A percentile compares a stretch with the other conserved stretches of the same genome.
phyloP scores from a whole-genome alignment of 2,329 filamentous ascomycete species.

The Rhexocercosporidium sp. region DNA sequence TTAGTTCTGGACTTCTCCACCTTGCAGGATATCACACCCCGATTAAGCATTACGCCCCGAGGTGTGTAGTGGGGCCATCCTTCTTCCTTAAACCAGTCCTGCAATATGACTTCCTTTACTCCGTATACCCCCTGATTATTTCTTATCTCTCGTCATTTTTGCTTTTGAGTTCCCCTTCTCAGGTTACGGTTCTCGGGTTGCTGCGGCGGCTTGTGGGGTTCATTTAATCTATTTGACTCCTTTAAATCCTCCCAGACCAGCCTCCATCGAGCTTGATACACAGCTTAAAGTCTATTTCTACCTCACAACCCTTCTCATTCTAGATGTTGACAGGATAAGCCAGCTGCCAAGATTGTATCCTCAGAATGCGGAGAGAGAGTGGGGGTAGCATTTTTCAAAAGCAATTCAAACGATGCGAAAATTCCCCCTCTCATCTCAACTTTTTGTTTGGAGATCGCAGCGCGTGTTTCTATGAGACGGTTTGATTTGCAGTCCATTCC shows the following conservation, averaged over 20 bases:
- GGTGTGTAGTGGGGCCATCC: background rate
- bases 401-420: background rate
- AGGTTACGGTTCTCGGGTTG: background rate
- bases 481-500: background rate
- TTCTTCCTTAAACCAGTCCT: background rate
- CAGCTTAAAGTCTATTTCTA: background rate
- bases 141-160: background rate
- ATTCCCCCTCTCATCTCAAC: background rate
- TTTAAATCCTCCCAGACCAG: background rate
- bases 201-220: background rate
- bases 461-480: background rate
- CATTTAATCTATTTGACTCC: constrained; percentile 9
- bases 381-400: background rate
- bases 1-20: background rate
- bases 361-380: background rate
- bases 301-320: background rate
- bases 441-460: background rate
- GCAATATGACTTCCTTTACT: constrained; percentile 7
- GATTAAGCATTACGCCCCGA: no score
- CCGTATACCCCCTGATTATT: background rate
- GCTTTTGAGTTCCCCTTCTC: background rate
- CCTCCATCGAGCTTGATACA: background rate
- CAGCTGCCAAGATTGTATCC: background rate
- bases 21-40: background rate
- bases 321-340: background rate